A percentile compares a stretch with the other conserved stretches of the same genome.
These are phyloP conservation scores for Tephrocybe rancida DNA, from an alignment of 768 basidiomycete species.

Conservation along the genomic window DNA sequence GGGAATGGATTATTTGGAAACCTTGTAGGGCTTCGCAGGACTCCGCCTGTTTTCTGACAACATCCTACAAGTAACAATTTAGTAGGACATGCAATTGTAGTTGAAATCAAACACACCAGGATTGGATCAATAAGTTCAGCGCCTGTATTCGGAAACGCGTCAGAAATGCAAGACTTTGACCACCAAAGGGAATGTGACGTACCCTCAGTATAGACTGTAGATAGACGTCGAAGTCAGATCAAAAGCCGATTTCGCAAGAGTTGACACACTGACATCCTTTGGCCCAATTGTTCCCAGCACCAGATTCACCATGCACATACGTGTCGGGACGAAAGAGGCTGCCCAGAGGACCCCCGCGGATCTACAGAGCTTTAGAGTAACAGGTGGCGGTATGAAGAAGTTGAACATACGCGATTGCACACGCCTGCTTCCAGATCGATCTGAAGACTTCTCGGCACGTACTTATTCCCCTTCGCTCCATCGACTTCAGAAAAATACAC, in stretches of 20 bases:
- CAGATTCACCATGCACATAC: conserved; percentile 60
- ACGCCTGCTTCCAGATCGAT: conserved; percentile 91
- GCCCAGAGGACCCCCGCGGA: conserved; percentile 72
- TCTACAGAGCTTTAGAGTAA: conserved; percentile 33
- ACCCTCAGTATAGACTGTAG: conserved; percentile 87
- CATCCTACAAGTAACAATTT: conserved; percentile 47
- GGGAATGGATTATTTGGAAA: conserved; percentile 86
- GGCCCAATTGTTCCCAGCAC: conserved; percentile 95
- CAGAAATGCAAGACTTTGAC: background rate
- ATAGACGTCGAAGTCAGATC: conserved; percentile 2
- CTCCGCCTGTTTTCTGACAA: conserved; percentile 81
- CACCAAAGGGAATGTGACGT: conserved; percentile 11
- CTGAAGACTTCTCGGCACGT: conserved; percentile 89
- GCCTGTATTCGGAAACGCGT: conserved; percentile 41
- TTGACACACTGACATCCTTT: conserved; percentile 74
- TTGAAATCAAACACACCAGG: conserved; percentile 41
- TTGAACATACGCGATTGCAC: conserved; percentile 63
- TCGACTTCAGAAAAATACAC: conserved; percentile 84
- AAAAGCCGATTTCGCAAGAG: background rate
- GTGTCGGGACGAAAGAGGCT: conserved; percentile 87
- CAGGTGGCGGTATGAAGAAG: background rate
- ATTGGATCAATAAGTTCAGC: conserved; percentile 92
- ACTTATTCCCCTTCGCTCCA: conserved; percentile 56
- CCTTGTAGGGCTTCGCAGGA: conserved; percentile 87
- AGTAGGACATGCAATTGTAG: background rate